These are phyloP conservation scores for Nicotiana obtusifolia DNA, from an alignment of 257 asterid genomes.

Conservation along the genomic window DNA sequence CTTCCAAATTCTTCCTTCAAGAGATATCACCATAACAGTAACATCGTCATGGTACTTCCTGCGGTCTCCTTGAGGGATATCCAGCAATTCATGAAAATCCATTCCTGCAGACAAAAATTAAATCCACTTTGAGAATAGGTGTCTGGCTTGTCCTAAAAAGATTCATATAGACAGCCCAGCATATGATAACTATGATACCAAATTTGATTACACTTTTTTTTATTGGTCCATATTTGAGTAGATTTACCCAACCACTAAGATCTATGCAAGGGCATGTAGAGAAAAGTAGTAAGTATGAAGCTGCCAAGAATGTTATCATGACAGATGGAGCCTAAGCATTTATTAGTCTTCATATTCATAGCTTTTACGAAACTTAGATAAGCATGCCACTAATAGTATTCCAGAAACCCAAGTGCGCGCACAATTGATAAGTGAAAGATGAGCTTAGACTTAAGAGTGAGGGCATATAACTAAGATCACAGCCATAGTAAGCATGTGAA, in stretches of 20 bases:
- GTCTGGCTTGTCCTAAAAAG: background rate
- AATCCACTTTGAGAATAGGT: conserved; percentile 13
- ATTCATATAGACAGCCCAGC: background rate
- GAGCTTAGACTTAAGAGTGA: background rate
- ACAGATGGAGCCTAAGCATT: background rate
- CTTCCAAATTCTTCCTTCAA: conserved; percentile 96
- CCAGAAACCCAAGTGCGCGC: background rate
- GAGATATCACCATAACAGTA: conserved; percentile 97
- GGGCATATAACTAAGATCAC: background rate
- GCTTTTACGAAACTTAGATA: background rate
- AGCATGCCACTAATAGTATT: background rate
- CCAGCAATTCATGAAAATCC: conserved; percentile 93
- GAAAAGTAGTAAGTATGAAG: background rate
- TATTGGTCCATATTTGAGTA: background rate
- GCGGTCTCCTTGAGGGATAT: conserved; percentile 95
- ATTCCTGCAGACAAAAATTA: conserved; percentile 47
- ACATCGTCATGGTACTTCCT: conserved; percentile 96
- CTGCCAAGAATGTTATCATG: background rate
- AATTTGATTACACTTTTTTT: background rate
- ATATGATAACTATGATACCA: background rate
- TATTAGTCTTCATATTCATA: background rate
- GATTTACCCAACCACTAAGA: background rate
- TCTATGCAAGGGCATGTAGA: background rate
- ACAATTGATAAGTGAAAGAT: background rate
- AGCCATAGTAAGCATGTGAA: background rate